Evolutionary conservation across 768 basidiomycete genomes (phyloP).

Genomic region (Termitomyces titanicus): DNA sequence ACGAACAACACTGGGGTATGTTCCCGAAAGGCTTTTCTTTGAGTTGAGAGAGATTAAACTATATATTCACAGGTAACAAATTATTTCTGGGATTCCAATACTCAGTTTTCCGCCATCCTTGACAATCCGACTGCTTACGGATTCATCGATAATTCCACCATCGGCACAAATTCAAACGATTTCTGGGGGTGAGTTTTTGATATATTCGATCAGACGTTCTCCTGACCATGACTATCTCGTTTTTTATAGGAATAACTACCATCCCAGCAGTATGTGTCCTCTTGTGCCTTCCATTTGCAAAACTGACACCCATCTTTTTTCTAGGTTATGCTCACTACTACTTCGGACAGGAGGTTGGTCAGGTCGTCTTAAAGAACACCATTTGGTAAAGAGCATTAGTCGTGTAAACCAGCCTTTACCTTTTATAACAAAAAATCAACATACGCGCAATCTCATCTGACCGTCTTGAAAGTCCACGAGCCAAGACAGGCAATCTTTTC

Average conservation of each 20-base stretch:
- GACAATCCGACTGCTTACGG: slow-evolving; percentile 48
- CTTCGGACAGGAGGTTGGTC: slow-evolving; percentile 28
- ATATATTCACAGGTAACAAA: slow-evolving; percentile 35
- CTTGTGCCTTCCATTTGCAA: neutral
- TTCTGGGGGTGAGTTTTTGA: slow-evolving; percentile 52
- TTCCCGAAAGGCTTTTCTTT: neutral
- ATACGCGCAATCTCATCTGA: too few species aligned
- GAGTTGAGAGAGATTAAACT: neutral
- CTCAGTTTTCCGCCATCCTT: slow-evolving; percentile 46
- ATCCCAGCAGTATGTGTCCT: slow-evolving; percentile 43
- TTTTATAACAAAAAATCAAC: too few species aligned
- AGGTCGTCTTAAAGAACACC: slow-evolving; percentile 20
- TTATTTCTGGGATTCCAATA: slow-evolving; percentile 47
- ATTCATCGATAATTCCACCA: slow-evolving; percentile 49
- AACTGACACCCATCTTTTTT: neutral
- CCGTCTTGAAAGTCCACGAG: too few species aligned
- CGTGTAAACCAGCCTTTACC: neutral
- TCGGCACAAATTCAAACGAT: slow-evolving; percentile 35
- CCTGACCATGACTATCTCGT: neutral
- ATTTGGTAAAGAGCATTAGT: slow-evolving; percentile 17
- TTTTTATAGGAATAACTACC: slow-evolving; percentile 47
- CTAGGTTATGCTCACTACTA: slow-evolving; percentile 39
- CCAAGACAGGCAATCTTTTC: too few species aligned
- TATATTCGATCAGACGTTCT: neutral
- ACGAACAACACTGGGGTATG: slow-evolving; percentile 44